Base-by-base conservation (phyloP, 805 yeast species). In the Vanderwaltozyma polyspora region DNA sequence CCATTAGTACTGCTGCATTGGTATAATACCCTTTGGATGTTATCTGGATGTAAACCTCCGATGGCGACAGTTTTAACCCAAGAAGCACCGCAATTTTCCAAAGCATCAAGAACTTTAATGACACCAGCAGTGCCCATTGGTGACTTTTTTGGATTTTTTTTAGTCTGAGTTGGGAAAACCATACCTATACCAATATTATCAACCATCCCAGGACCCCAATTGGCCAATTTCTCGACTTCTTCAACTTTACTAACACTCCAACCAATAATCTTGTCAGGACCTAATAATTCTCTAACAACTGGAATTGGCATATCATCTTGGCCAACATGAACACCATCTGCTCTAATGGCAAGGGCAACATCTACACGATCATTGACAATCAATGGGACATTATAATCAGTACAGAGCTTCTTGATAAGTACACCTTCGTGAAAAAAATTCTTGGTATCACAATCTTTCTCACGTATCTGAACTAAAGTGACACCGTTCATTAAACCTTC, bases 261-360 rank as follows among this genome's bases (percentile, higher is more conserved):
- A 1, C 96, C 96, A 30, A 86, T 52, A 38, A 86, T 76, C 58
- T 79, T 84, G 36, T 72, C 67, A 0, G 77, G 72, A 0, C 95
- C 95, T 10, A 85, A 56, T 22, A 84, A 49, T 45, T 62, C 49
- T 25, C 95, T 59, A 1, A 74, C 91, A 25, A 67, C 45, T 1
- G 46, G 45, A 6, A 58, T 57, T 3, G 64, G 62, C 83, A 86
- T 82, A 51, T 86, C 96, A 34, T 78, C 86, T 55, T 86, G 95
- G 1, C 96, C 96, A 15, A 86, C 83, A 60, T 86, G 96, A 7
- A 87, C 79, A 24, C 94, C 94, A 42, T 84, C 95, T 2, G 94
- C 94, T 45, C 72, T 91, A 36, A 84, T 67, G 0, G 95, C 95
- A 29, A 87, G 60, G 0, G 95, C 95, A 10, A 87, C 84, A 51